phyloP scores from a whole-genome alignment of 1,284 basidiomycete genomes.

The Inonotus hispidus region DNA sequence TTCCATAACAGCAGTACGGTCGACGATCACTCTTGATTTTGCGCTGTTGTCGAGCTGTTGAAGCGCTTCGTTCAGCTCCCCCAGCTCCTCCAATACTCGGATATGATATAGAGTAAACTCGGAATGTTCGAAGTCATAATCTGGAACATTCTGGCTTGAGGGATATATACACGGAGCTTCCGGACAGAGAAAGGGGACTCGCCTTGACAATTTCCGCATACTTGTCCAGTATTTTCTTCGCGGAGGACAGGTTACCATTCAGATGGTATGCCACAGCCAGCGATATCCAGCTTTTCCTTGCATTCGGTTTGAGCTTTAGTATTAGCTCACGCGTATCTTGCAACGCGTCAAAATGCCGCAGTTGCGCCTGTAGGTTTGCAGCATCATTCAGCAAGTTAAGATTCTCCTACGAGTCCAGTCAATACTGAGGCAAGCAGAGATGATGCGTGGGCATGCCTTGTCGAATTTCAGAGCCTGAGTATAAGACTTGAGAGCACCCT shows the following conservation, averaged over 20 bases:
- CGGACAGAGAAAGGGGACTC: slow-evolving; percentile 20
- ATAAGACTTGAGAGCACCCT: slow-evolving; percentile 46
- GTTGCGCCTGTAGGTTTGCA: slow-evolving; percentile 85
- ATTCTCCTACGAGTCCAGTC: slow-evolving; percentile 63
- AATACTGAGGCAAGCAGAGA: not conserved
- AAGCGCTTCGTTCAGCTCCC: slow-evolving; percentile 58
- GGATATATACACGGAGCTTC: slow-evolving; percentile 6
- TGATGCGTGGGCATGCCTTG: slow-evolving; percentile 55
- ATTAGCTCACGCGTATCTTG: slow-evolving; percentile 83
- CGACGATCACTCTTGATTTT: slow-evolving; percentile 62
- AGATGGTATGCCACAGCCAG: slow-evolving; percentile 88
- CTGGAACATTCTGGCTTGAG: slow-evolving; percentile 55
- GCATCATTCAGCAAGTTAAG: slow-evolving; percentile 91
- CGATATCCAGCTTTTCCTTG: slow-evolving; percentile 87
- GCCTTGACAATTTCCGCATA: slow-evolving; percentile 64
- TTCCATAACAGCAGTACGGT: slow-evolving; percentile 68
- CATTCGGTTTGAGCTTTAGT: slow-evolving; percentile 75
- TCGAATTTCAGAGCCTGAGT: slow-evolving; percentile 75
- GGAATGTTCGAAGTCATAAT: slow-evolving; percentile 80
- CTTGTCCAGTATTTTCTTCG: slow-evolving; percentile 69
- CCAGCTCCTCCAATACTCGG: slow-evolving; percentile 72
- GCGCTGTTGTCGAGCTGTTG: slow-evolving; percentile 60
- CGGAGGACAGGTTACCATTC: slow-evolving; percentile 68
- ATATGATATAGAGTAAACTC: slow-evolving; percentile 85
- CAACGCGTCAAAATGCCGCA: slow-evolving; percentile 78